Conservation (phyloP, 805 yeast species). For the Saturnispora hagleri region DNA sequence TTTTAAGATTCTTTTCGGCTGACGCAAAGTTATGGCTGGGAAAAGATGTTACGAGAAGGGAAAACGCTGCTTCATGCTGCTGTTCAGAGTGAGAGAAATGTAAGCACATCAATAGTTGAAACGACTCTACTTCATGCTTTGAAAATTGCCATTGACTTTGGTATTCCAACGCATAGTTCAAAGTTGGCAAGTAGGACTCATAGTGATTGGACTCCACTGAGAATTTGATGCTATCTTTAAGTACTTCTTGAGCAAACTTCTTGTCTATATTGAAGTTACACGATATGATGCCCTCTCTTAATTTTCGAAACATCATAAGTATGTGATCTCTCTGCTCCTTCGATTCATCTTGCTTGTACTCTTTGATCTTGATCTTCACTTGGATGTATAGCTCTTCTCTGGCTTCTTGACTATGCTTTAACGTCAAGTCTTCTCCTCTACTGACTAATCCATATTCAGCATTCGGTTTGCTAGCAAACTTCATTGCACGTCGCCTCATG, state of each 20-base stretch:
- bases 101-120: constrained; percentile 34
- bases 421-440: constrained; percentile 45
- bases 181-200: constrained; percentile 46
- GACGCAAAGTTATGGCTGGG: background rate
- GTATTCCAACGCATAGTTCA: constrained; percentile 32
- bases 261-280: constrained; percentile 25
- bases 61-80: constrained; percentile 27
- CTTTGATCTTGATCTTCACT: constrained; percentile 25
- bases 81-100: constrained; percentile 37
- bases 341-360: background rate
- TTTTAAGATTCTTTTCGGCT: background rate
- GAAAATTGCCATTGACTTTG: constrained; percentile 10
- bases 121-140: constrained; percentile 29
- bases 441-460: constrained; percentile 46
- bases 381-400: constrained; percentile 33
- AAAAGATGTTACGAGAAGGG: constrained; percentile 12
- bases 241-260: constrained; percentile 35
- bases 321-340: constrained; percentile 21
- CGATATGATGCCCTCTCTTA: constrained; percentile 45
- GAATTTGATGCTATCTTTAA: constrained; percentile 38
- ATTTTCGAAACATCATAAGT: constrained; percentile 36
- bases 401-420: constrained; percentile 36
- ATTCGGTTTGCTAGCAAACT: constrained; percentile 24
- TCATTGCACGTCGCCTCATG: constrained; percentile 23
- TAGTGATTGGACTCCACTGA: constrained; percentile 39